These are phyloP conservation scores for Backusella westeae DNA, from an alignment of 192 early-diverging fungal genomes.

Conservation along the genomic window DNA sequence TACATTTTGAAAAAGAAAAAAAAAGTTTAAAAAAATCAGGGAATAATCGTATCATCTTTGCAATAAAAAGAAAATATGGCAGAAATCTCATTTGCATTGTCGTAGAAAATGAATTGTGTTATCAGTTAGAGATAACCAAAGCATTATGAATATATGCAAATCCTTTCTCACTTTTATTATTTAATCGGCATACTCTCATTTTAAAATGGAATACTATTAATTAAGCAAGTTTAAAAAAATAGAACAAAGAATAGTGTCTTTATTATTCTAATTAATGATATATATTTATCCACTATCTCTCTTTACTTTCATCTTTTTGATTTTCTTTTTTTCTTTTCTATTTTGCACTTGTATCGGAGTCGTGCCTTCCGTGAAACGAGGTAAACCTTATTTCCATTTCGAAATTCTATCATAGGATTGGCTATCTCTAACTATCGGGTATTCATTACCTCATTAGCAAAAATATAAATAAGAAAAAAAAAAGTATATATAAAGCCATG, in stretches of 20 bases:
- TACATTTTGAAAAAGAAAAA: not conserved
- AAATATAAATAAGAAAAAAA: not conserved
- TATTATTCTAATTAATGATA: not conserved
- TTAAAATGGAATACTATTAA: too few species aligned
- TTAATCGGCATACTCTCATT: too few species aligned
- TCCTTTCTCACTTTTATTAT: too few species aligned
- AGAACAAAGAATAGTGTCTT: not conserved
- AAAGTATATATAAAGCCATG: not conserved
- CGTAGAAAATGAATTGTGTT: not conserved
- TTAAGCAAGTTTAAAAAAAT: too few species aligned
- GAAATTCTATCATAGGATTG: not conserved
- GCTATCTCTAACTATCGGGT: not conserved
- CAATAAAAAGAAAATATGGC: not conserved
- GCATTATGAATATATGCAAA: not conserved
- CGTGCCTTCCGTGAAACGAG: not conserved
- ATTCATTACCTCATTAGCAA: not conserved
- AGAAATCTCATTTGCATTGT: constrained; percentile 1
- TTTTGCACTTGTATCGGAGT: not conserved
- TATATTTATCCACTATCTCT: not conserved
- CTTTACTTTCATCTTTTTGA: not conserved
- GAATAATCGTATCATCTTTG: not conserved
- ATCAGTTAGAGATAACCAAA: not conserved
- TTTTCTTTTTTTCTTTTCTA: not conserved
- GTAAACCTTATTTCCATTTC: not conserved
- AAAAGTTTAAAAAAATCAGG: not conserved